Conservation (phyloP, 768 basidiomycete species). For the Naganishia antarctica region DNA sequence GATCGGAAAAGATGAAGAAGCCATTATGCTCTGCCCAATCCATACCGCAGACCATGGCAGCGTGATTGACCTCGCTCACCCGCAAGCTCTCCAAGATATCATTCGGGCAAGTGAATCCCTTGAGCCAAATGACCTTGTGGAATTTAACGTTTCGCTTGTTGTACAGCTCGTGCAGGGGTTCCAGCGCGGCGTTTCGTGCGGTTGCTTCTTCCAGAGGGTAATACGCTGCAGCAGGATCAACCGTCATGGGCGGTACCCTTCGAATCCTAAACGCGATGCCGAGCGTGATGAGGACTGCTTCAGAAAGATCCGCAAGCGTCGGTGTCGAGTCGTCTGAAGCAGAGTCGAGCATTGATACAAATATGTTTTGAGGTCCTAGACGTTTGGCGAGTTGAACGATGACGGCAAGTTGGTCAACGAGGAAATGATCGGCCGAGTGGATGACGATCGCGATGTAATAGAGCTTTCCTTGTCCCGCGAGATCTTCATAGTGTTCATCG, state of each 20-base stretch:
- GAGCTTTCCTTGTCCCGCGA: conserved; percentile 72
- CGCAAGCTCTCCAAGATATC: conserved; percentile 95
- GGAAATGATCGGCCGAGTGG: conserved; percentile 97
- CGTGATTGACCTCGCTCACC: conserved; percentile 81
- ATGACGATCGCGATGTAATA: conserved; percentile 94
- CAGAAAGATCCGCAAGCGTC: conserved; percentile 87
- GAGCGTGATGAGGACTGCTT: conserved; percentile 86
- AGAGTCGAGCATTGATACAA: conserved; percentile 97
- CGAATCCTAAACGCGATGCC: conserved; percentile 89
- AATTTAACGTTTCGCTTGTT: conserved; percentile 74
- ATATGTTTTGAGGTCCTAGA: conserved; percentile 80
- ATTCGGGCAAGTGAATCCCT: conserved; percentile 97
- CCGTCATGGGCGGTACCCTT: conserved; percentile 87
- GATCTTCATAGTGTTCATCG: conserved; percentile 81
- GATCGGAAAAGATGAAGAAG: conserved; percentile 95
- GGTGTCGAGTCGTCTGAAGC: conserved; percentile 92
- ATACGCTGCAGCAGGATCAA: conserved; percentile 78
- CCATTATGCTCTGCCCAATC: conserved; percentile 99
- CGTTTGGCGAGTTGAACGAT: conserved; percentile 92
- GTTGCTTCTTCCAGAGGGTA: conserved; percentile 94
- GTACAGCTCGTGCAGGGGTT: conserved; percentile 78
- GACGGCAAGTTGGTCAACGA: conserved; percentile 95
- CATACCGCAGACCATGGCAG: conserved; percentile 99
- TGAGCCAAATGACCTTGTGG: conserved; percentile 89
- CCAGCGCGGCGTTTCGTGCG: conserved; percentile 84